Evolutionary conservation across 2,329 filamentous ascomycete species (phyloP).

Genomic region (Apiospora sp.): DNA sequence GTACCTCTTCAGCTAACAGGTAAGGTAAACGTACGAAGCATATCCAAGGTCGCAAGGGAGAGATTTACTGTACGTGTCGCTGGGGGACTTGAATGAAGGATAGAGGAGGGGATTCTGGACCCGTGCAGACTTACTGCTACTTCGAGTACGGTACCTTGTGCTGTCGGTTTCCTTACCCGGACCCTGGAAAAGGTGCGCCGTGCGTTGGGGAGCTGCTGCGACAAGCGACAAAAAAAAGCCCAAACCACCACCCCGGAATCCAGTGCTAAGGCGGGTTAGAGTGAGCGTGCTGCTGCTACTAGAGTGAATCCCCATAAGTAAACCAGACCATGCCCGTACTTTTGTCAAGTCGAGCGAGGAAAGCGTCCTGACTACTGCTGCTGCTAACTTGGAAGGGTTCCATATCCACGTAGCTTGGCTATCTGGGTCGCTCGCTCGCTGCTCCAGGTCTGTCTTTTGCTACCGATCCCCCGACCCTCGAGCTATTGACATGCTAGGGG

Average conservation of each 20-base stretch:
- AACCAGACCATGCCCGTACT: too few species aligned
- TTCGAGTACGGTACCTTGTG: not conserved
- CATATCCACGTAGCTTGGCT: not conserved
- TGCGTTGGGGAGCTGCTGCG: not conserved
- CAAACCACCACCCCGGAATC: constrained; percentile 16
- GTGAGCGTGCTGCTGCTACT: not conserved
- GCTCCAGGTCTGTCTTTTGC: not conserved
- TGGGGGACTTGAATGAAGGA: not conserved
- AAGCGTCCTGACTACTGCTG: too few species aligned
- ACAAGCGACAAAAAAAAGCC: not conserved
- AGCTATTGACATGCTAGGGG: constrained; percentile 12
- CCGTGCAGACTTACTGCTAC: not conserved
- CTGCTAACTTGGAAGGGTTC: not conserved
- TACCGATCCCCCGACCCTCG: not conserved
- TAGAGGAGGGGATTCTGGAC: not conserved
- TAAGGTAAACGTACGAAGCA: too few species aligned
- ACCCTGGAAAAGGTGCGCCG: not conserved
- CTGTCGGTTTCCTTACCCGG: constrained; percentile 14
- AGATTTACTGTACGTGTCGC: too few species aligned
- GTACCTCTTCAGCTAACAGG: too few species aligned
- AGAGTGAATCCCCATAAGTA: too few species aligned
- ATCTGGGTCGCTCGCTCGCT: not conserved
- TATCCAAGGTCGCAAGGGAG: too few species aligned
- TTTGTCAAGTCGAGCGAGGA: too few species aligned
- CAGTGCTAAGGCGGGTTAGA: constrained; percentile 12